Percentiles rank a stretch among this genome's conserved stretches.
Evolutionary conservation across 2,329 filamentous ascomycete species (phyloP).

Genomic region (Ophiostoma fasciatum): DNA sequence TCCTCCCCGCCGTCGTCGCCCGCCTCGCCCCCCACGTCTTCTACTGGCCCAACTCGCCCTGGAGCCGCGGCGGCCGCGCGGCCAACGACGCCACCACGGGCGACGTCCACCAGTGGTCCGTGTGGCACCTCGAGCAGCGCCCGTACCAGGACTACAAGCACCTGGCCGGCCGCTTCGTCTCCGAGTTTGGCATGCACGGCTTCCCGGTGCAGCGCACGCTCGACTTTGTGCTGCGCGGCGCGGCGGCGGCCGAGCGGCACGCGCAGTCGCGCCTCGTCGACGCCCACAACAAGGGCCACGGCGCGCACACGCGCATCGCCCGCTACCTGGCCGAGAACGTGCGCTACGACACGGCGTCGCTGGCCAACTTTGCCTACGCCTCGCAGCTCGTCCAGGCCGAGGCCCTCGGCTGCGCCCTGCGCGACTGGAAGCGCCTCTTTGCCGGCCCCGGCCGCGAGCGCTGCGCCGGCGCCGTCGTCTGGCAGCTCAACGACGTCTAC

Average conservation of each 20-base stretch:
- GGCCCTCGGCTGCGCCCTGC: slow-evolving; percentile 27
- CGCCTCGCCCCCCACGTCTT: slow-evolving; percentile 23
- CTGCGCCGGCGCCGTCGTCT: no score
- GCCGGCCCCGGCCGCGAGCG: slow-evolving; percentile 19
- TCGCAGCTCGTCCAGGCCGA: slow-evolving; percentile 37
- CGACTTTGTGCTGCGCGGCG: slow-evolving; percentile 52
- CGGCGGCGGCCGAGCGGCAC: slow-evolving; percentile 33
- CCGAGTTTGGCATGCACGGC: slow-evolving; percentile 75
- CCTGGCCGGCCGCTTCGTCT: slow-evolving; percentile 59
- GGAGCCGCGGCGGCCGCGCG: slow-evolving; percentile 13
- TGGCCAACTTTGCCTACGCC: neutral
- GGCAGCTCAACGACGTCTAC: no score
- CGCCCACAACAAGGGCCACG: slow-evolving; percentile 67
- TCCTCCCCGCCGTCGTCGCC: slow-evolving; percentile 50
- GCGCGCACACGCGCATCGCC: slow-evolving; percentile 54
- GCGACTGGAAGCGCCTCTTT: no score
- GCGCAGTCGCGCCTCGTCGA: slow-evolving; percentile 60
- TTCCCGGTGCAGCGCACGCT: no score
- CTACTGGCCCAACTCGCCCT: neutral
- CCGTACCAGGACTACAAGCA: slow-evolving; percentile 61
- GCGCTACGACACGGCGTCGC: slow-evolving; percentile 16
- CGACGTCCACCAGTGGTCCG: slow-evolving; percentile 70
- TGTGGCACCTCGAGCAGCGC: slow-evolving; percentile 65
- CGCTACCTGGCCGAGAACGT: slow-evolving; percentile 63
- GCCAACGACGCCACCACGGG: slow-evolving; percentile 38